These are phyloP conservation scores for Glonium stellatum DNA, from an alignment of 495 filamentous ascomycete species.

Conservation along the genomic window DNA sequence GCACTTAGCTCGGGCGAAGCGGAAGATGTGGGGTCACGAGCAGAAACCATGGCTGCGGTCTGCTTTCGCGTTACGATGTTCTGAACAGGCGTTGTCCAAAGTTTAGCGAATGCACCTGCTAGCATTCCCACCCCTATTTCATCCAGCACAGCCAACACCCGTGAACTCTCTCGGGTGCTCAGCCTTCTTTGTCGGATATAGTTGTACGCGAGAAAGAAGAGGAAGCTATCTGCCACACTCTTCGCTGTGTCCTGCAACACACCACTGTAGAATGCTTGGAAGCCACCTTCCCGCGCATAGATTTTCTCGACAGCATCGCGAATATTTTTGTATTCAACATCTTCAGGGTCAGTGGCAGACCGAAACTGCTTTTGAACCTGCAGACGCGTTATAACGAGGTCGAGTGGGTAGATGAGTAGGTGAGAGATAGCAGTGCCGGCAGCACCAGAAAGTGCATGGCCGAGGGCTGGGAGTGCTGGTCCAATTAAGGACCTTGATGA, in stretches of 20 bases:
- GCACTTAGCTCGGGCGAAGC: constrained; percentile 36
- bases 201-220: constrained; percentile 81
- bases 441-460: constrained; percentile 77
- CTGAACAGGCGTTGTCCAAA: constrained; percentile 73
- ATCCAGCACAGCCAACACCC: constrained; percentile 55
- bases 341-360: constrained; percentile 28
- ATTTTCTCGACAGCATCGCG: constrained; percentile 66
- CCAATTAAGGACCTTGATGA: constrained; percentile 9
- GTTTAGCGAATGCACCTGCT: constrained; percentile 69
- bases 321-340: constrained; percentile 50
- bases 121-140: constrained; percentile 71
- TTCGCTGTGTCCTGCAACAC: constrained; percentile 65
- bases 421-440: constrained; percentile 71
- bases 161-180: constrained; percentile 7
- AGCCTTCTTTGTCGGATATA: constrained; percentile 59
- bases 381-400: constrained; percentile 75
- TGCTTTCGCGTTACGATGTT: constrained; percentile 82
- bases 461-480: constrained; percentile 67
- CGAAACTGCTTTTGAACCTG: constrained; percentile 63
- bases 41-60: constrained; percentile 49
- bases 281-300: constrained; percentile 60
- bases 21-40: constrained; percentile 9
- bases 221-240: constrained; percentile 66
- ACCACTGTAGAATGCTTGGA: constrained; percentile 68
- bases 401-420: constrained; percentile 72